A percentile compares a stretch with the other conserved stretches of the same genome.
phyloP scores from a whole-genome alignment of 1,284 basidiomycete species.

The Cronartium ribicola region DNA sequence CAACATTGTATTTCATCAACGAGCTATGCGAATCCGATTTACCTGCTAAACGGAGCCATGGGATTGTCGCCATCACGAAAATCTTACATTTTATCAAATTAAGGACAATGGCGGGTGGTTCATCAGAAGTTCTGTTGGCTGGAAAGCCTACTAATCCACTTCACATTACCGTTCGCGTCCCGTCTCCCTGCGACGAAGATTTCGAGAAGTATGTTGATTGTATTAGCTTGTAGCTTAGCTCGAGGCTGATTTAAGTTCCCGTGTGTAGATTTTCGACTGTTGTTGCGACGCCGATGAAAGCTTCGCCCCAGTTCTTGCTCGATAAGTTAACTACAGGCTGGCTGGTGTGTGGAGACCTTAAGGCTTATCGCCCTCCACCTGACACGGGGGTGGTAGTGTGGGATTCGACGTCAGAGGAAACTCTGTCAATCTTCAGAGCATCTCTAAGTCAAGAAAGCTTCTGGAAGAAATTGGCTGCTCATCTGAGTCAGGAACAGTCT shows the following conservation, averaged over 20 bases:
- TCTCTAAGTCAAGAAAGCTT: conserved; percentile 60
- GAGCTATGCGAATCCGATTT: conserved; percentile 63
- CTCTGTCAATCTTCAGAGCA: conserved; percentile 61
- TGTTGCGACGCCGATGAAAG: conserved; percentile 11
- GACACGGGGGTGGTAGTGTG: conserved; percentile 53
- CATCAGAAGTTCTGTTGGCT: conserved; percentile 66
- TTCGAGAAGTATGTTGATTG: conserved; percentile 18
- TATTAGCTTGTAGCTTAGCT: not conserved
- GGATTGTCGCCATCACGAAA: conserved; percentile 65
- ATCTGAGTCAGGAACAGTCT: conserved; percentile 51
- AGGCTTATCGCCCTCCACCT: conserved; percentile 58
- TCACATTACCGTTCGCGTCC: conserved; percentile 52
- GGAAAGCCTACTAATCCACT: conserved; percentile 76
- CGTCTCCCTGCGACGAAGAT: conserved; percentile 22
- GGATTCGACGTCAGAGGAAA: conserved; percentile 62
- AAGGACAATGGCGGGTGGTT: conserved; percentile 67
- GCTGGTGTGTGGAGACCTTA: conserved; percentile 68
- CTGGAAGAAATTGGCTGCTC: conserved; percentile 56
- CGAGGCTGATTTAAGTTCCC: not conserved
- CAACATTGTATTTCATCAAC: conserved; percentile 48
- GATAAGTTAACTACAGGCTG: conserved; percentile 83
- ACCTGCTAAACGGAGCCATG: conserved; percentile 63
- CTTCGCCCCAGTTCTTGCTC: conserved; percentile 55
- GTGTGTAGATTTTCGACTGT: conserved; percentile 12
- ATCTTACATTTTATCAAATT: conserved; percentile 75